A percentile compares a stretch with the other conserved stretches of the same genome.
These are phyloP conservation scores for Schrenkiella parvula DNA, from an alignment of 345 rosid species.

Conservation along the genomic window DNA sequence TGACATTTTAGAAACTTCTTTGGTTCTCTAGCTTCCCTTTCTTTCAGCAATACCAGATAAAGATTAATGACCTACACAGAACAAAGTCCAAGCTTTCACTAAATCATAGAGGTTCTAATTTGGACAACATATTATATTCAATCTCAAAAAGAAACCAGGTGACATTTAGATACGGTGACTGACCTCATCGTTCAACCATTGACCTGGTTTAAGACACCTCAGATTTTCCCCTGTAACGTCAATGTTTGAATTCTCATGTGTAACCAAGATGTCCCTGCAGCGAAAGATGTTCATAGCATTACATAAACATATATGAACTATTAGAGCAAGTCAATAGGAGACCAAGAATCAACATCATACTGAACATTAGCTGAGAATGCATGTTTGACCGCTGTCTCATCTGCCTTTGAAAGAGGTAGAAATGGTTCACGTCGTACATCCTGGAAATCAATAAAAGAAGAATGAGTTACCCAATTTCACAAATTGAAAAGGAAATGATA, in stretches of 20 bases:
- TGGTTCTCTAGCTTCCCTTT: slow-evolving; percentile 90
- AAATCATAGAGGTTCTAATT: neutral
- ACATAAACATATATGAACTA: neutral
- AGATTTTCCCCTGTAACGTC: slow-evolving; percentile 63
- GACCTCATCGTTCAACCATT: slow-evolving; percentile 99
- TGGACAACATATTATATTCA: neutral
- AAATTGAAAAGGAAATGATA: neutral
- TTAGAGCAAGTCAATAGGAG: slow-evolving; percentile 1
- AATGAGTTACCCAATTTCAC: neutral
- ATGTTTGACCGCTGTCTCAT: slow-evolving; percentile 13
- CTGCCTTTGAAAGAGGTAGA: slow-evolving; percentile 18
- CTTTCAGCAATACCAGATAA: slow-evolving; percentile 85
- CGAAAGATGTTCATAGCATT: slow-evolving; percentile 12
- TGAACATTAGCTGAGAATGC: slow-evolving; percentile 35
- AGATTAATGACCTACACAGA: slow-evolving; percentile 74
- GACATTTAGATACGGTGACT: neutral
- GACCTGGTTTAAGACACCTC: slow-evolving; percentile 66
- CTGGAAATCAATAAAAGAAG: slow-evolving; percentile 2
- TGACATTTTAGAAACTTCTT: slow-evolving; percentile 84
- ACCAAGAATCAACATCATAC: slow-evolving; percentile 37
- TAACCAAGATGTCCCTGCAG: slow-evolving; percentile 51
- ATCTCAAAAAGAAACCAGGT: neutral
- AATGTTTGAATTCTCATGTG: slow-evolving; percentile 61
- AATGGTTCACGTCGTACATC: slow-evolving; percentile 16
- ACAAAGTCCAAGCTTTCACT: slow-evolving; percentile 16